Base-by-base conservation (phyloP, 192 early-diverging fungal species). In the Coemansia sp. region DNA sequence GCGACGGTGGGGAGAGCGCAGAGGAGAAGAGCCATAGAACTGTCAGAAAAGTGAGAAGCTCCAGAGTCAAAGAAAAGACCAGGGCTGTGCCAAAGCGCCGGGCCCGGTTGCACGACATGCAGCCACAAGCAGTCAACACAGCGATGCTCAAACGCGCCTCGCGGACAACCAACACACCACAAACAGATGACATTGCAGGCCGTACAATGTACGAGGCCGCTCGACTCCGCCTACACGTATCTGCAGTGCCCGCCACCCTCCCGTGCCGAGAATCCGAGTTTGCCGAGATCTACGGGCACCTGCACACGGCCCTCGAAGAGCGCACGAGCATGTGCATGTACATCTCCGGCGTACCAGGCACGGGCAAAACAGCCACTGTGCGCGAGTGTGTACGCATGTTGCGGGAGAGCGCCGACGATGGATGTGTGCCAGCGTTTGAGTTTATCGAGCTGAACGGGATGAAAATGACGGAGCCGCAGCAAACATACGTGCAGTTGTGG, bases 371-470 rank as follows among this genome's bases (percentile, higher is more conserved):
- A 0, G 97, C 95, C 0, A 97, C 97, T 0, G 92, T 97, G 0
- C 81, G 86, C 24, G 89, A 91, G 61, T 93, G 93, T 0, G 87
- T 99, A 24, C 85, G 90, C 32, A 76, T 83, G 35, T 72, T 97
- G 43, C 82, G 88, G 38, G 93, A 88, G 67, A 67, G 66, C 25
- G 58, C 43, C 11, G 65, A 76, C 56, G 65, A 65, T 38, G 75
- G 86, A 76, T 79, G 88, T 15, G 58, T 92, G 35, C 75, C 88
- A 0, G 81, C 83, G 2, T 99, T 98, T 58, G 79, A 92, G 62
- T 97, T 90, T 82, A 88, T 95, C 29, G 94, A 99, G 73, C 92
- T 99, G 25, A 99, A 99, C 70, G 95, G 93, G 1, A 96, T 99
- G 95, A 94, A 95, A 70, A 83, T 99, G 62, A 92, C 90, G 0